A percentile compares a stretch with the other conserved stretches of the same genome.
Evolutionary conservation across 768 basidiomycete species (phyloP).

Genomic region (Symmetrospora coprosmae): DNA sequence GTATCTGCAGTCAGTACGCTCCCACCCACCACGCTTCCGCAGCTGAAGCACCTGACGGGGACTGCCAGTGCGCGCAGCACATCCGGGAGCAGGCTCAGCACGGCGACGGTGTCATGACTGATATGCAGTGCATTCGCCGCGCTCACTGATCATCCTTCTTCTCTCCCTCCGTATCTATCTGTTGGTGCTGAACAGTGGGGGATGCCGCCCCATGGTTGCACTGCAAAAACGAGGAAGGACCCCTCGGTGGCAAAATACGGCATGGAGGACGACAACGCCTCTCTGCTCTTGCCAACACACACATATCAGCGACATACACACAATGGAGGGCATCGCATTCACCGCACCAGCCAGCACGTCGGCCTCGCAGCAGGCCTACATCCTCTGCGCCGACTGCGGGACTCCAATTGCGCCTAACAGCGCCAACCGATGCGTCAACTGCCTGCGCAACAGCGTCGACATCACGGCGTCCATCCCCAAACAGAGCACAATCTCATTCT

Average conservation of each 20-base stretch:
- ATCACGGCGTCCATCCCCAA: constrained; percentile 90
- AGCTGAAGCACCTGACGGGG: constrained; percentile 19
- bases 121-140: too few species aligned
- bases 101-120: too few species aligned
- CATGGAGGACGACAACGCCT: too few species aligned
- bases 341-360: constrained; percentile 2
- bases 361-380: constrained; percentile 30
- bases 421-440: constrained; percentile 78
- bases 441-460: constrained; percentile 81
- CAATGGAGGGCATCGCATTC: constrained; percentile 13
- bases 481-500: constrained; percentile 74
- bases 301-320: background rate
- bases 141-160: too few species aligned
- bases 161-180: too few species aligned
- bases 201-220: too few species aligned
- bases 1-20: background rate
- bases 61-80: too few species aligned
- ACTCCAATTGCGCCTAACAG: constrained; percentile 44
- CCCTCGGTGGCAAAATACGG: too few species aligned
- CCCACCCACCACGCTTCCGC: constrained; percentile 17
- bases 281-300: background rate
- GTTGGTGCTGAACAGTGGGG: too few species aligned
- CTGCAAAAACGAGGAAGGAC: too few species aligned
- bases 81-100: too few species aligned
- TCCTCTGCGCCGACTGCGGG: constrained; percentile 37